Evolutionary conservation across 179 eudicot species (phyloP), one percentile per base, ranked within the genome.

Genomic region (Corrigiola litoralis): DNA sequence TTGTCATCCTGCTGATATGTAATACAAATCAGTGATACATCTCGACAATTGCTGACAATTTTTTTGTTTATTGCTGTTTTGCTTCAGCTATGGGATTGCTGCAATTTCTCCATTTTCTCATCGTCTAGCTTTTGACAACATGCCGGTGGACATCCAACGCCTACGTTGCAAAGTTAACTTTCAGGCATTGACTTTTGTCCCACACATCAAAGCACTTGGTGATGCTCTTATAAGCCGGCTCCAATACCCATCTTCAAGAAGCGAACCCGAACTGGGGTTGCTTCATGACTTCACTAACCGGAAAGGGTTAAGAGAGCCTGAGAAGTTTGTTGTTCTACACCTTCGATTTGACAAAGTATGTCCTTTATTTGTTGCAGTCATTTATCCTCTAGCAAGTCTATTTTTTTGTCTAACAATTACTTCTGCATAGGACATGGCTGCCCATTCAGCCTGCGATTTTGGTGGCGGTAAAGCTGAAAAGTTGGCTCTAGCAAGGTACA

Each of bases 371-470:
- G 56, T 17, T 24, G 3, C 5, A 17, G 28, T 25, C 21, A 9
- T 36, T 20, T 2, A 11, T 7, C 9, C 10, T 4, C 25, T 32
- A 5, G 16, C 6, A 16, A 2, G 25, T 58, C 17, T 24, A 25
- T 12, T 25, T 7, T 3, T 0, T 61, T 45, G 11, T 13, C 0
- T 54, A 42, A 60, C 29, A n/a, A 23, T 52, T 44, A 17, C 37
- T 11, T 40, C 50, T 46, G 58, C 52, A 57, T 76, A 92, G 98
- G 98, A 92, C 73, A 92, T 92, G 98, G 98, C 98, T 48, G 96
- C 98, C 53, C 98, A 92, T 80, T 92, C 98, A 61, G 98, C 98
- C 46, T 92, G 98, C 54, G 95, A 92, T 67, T 92, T 92, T 80
- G 98, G 96, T 55, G 96, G 98, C 0, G 96, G 98, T 42, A 89